Evolutionary conservation across 805 yeast genomes (phyloP).

Genomic region (Wickerhamiella azyma): DNA sequence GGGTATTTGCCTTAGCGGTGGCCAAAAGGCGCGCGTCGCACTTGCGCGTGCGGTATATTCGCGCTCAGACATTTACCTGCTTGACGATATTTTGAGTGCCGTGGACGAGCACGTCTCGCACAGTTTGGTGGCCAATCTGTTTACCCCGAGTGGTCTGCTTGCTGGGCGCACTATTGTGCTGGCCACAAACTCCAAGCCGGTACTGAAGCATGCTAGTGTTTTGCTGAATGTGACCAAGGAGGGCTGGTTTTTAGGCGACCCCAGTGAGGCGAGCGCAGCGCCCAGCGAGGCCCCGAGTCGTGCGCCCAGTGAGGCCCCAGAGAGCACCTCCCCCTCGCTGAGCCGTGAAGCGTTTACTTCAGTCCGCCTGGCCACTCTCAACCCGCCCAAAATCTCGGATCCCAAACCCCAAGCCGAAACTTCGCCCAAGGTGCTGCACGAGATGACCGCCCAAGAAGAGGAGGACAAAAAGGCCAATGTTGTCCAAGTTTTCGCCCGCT

Average conservation of each 20-base stretch:
- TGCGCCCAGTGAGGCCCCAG: constrained; percentile 34
- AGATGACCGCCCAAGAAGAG: constrained; percentile 3
- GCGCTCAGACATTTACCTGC: constrained; percentile 73
- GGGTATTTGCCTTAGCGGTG: constrained; percentile 90
- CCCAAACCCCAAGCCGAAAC: not conserved
- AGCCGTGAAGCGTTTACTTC: not conserved
- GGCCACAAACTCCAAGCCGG: constrained; percentile 68
- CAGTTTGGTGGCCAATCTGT: constrained; percentile 60
- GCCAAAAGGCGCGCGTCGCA: constrained; percentile 85
- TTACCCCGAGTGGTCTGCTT: constrained; percentile 65
- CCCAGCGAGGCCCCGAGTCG: constrained; percentile 31
- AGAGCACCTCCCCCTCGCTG: constrained; percentile 13
- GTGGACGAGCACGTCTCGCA: constrained; percentile 90
- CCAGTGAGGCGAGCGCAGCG: constrained; percentile 24
- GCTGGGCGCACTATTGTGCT: constrained; percentile 53
- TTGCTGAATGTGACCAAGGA: constrained; percentile 51
- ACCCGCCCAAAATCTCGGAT: not conserved
- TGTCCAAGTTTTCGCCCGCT: constrained; percentile 10
- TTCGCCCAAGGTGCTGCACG: not conserved
- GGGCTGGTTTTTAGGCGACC: constrained; percentile 21
- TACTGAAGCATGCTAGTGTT: constrained; percentile 46
- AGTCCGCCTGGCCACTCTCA: not conserved
- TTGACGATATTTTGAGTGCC: constrained; percentile 88
- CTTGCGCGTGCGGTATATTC: constrained; percentile 88
- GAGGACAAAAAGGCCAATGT: constrained; percentile 5